A percentile compares a stretch with the other conserved stretches of the same genome.
These are phyloP conservation scores for Didymella pomorum DNA, from an alignment of 2,329 filamentous ascomycete species.

Conservation along the genomic window DNA sequence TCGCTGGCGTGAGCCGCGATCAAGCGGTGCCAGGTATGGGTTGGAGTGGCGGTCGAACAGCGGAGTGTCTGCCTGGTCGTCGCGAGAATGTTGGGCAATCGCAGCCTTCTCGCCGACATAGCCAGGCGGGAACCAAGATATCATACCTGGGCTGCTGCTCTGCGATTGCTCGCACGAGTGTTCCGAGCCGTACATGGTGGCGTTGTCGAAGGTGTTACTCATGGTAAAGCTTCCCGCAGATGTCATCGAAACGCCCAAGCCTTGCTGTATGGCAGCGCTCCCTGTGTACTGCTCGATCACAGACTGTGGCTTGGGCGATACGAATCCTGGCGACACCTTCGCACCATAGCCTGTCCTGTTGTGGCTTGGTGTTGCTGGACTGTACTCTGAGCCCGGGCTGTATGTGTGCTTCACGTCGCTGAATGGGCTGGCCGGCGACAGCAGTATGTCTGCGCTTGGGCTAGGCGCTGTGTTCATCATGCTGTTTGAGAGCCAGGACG, in stretches of 20 bases:
- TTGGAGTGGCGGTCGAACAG: neutral
- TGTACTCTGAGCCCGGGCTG: slow-evolving; percentile 16
- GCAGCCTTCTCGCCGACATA: neutral
- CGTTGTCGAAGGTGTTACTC: neutral
- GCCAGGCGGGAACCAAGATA: slow-evolving; percentile 20
- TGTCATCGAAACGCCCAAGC: neutral
- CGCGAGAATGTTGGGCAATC: neutral
- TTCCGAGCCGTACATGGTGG: slow-evolving; percentile 6
- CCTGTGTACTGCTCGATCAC: neutral
- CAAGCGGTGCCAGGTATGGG: slow-evolving; percentile 5
- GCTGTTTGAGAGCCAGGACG: slow-evolving; percentile 1
- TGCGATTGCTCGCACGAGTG: slow-evolving; percentile 20
- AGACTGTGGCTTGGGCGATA: slow-evolving; percentile 5
- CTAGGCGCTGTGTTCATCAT: slow-evolving; percentile 12
- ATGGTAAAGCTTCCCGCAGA: neutral
- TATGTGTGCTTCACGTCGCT: slow-evolving; percentile 24
- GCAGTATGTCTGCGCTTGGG: slow-evolving; percentile 21
- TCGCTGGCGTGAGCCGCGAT: slow-evolving; percentile 2
- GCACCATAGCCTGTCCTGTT: slow-evolving; percentile 13
- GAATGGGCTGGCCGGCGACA: slow-evolving; percentile 34
- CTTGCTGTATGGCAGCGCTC: neutral
- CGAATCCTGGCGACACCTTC: slow-evolving; percentile 3
- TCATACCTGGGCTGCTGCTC: slow-evolving; percentile 10
- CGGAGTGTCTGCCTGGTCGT: neutral
- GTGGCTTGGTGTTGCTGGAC: slow-evolving; percentile 10